Conservation (phyloP, 1,284 basidiomycete species). For the Boletus austroedulis region DNA sequence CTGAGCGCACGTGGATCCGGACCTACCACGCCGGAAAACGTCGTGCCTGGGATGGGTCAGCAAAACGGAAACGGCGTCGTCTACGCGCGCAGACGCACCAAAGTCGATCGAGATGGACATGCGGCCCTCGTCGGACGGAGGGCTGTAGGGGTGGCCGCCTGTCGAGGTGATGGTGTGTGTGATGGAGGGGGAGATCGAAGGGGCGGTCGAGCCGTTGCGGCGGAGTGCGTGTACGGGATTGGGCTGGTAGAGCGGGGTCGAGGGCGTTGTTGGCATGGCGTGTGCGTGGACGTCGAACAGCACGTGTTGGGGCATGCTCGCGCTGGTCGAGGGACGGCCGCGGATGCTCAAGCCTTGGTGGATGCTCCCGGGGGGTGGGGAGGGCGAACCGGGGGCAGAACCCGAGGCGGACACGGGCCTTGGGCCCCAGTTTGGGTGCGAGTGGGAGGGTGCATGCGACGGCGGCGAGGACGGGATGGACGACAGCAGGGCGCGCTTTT, state of each 20-base stretch:
- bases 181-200: constrained; percentile 14
- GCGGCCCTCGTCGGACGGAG: constrained; percentile 53
- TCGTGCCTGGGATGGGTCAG: constrained; percentile 53
- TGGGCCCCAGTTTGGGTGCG: too few species aligned
- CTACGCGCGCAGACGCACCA: constrained; percentile 42
- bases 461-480: constrained; percentile 32
- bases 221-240: constrained; percentile 37
- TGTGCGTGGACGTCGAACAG: not conserved
- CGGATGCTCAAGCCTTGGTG: constrained; percentile 6
- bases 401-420: constrained; percentile 1
- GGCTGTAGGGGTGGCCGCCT: not conserved
- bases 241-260: constrained; percentile 33
- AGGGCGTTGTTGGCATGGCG: not conserved
- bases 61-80: too few species aligned
- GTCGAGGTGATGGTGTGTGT: not conserved
- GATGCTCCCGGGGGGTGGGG: constrained; percentile 27
- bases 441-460: too few species aligned
- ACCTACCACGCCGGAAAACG: constrained; percentile 78
- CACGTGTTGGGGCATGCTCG: not conserved
- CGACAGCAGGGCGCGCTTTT: constrained; percentile 24
- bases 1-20: not conserved
- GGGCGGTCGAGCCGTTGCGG: constrained; percentile 24
- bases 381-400: constrained; percentile 38
- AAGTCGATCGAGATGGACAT: constrained; percentile 79
- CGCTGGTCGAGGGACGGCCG: not conserved